These are phyloP conservation scores for Suillus alpinus DNA, from an alignment of 768 basidiomycete species.

Conservation along the genomic window DNA sequence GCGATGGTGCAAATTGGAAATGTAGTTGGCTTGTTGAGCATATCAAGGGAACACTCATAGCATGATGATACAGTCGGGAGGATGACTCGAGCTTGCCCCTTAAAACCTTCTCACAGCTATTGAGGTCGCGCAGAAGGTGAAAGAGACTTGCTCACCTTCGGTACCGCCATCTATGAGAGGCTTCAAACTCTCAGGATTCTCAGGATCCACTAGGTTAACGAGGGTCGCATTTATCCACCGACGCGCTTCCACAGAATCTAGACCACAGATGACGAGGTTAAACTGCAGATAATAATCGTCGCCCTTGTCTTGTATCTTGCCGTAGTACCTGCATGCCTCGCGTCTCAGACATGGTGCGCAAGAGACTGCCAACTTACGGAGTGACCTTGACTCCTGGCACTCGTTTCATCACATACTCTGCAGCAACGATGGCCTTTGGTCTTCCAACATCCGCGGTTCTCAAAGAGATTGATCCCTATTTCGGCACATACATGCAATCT, in stretches of 20 bases:
- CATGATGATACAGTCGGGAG: conserved; percentile 93
- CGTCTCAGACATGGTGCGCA: conserved; percentile 6
- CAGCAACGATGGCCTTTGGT: conserved; percentile 91
- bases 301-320: conserved; percentile 97
- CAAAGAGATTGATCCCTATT: conserved; percentile 3
- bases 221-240: conserved; percentile 99
- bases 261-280: conserved; percentile 93
- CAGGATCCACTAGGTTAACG: conserved; percentile 91
- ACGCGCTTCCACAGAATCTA: conserved; percentile 95
- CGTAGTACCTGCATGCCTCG: conserved; percentile 67
- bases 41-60: conserved; percentile 97
- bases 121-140: conserved; percentile 2
- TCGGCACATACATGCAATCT: background rate
- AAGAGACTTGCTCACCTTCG: conserved; percentile 60
- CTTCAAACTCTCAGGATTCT: conserved; percentile 89
- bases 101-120: conserved; percentile 68
- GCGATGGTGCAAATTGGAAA: conserved; percentile 99
- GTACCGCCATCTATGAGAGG: conserved; percentile 98
- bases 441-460: conserved; percentile 91
- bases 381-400: conserved; percentile 96
- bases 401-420: conserved; percentile 95
- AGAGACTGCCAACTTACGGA: conserved; percentile 59
- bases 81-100: conserved; percentile 96
- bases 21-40: conserved; percentile 95
- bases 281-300: conserved; percentile 96